These are phyloP conservation scores for Phytophthora crassamura DNA, from an alignment of 352 stramenopile genomes.

Conservation along the genomic window DNA sequence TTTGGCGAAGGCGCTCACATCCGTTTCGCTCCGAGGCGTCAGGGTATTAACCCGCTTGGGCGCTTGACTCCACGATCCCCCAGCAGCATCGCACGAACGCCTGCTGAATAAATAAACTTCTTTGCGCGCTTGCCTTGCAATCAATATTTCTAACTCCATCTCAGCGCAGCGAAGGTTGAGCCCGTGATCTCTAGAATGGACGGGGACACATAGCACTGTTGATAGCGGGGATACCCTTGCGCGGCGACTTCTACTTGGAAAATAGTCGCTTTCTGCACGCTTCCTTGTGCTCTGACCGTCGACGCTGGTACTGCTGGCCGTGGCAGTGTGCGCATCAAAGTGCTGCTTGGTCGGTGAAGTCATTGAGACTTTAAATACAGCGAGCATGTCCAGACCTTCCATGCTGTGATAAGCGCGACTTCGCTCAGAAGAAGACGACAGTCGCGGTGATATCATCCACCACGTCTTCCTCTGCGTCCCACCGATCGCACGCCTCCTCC, in stretches of 20 bases:
- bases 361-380: not conserved
- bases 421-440: conserved; percentile 67
- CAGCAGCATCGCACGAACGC: not conserved
- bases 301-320: not conserved
- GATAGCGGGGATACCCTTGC: conserved; percentile 1
- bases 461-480: conserved; percentile 82
- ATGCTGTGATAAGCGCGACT: not conserved
- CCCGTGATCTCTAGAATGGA: not conserved
- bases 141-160: conserved; percentile 12
- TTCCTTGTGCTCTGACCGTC: not conserved
- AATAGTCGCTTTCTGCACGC: conserved; percentile 3
- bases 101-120: conserved; percentile 25
- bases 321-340: conserved; percentile 1
- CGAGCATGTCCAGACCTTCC: not conserved
- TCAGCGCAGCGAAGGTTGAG: not conserved
- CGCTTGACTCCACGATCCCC: not conserved
- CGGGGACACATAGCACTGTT: not conserved
- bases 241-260: conserved; percentile 5
- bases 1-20: no score
- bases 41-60: not conserved
- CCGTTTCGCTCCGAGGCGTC: not conserved
- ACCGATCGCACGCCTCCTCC: conserved; percentile 73
- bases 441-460: conserved; percentile 84
- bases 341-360: not conserved
- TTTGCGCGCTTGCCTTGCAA: conserved; percentile 18